phyloP scores from a whole-genome alignment of 441 rosid genomes.

The Gossypium aridum region DNA sequence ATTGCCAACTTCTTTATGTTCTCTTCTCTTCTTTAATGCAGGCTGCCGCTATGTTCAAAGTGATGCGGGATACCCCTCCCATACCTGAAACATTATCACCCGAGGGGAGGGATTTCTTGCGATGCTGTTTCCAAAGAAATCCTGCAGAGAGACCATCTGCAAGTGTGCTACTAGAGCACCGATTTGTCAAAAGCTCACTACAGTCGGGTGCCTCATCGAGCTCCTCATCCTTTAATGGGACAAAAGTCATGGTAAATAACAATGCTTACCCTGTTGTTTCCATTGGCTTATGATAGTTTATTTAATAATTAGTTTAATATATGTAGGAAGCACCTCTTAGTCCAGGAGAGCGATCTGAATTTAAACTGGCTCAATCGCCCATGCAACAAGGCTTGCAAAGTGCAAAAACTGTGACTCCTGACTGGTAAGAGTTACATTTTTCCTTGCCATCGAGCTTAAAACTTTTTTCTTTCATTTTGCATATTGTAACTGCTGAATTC shows the following conservation, averaged over 20 bases:
- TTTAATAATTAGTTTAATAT: constrained; percentile 4
- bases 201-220: constrained; percentile 36
- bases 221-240: constrained; percentile 31
- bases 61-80: constrained; percentile 70
- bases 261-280: background rate
- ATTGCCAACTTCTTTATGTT: background rate
- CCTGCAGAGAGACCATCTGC: constrained; percentile 90
- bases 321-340: constrained; percentile 46
- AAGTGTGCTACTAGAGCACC: constrained; percentile 62
- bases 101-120: constrained; percentile 79
- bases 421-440: constrained; percentile 35
- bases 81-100: constrained; percentile 70
- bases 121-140: constrained; percentile 68
- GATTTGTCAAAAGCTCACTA: constrained; percentile 47
- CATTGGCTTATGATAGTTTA: background rate
- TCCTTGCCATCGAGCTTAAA: background rate
- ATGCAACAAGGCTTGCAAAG: constrained; percentile 23
- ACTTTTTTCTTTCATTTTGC: background rate
- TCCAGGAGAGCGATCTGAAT: constrained; percentile 33
- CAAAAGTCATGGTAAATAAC: constrained; percentile 40
- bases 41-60: constrained; percentile 98
- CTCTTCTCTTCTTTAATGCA: constrained; percentile 18
- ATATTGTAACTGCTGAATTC: background rate
- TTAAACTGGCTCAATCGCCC: constrained; percentile 39
- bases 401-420: constrained; percentile 32